Percentiles rank a stretch among this genome's conserved stretches.
phyloP scores from a whole-genome alignment of 192 early-diverging fungal species.

The Gamsiella multidivaricata region DNA sequence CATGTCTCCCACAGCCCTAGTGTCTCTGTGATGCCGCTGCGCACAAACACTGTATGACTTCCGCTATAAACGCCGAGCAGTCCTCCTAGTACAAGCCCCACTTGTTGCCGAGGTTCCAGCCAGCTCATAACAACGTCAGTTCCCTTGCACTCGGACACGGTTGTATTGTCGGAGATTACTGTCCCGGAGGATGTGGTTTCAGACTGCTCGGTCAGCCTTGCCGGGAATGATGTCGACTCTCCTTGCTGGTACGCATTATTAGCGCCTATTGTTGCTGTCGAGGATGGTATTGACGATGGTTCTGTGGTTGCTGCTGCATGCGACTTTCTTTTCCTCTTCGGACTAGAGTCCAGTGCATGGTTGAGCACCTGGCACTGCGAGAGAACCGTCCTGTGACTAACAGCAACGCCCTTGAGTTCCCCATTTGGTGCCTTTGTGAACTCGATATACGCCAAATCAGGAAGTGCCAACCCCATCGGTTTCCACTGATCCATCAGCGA shows the following conservation, averaged over 20 bases:
- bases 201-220: neutral
- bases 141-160: neutral
- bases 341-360: slow-evolving; percentile 11
- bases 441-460: slow-evolving; percentile 87
- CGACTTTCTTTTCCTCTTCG: neutral
- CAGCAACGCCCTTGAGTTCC: slow-evolving; percentile 82
- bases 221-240: neutral
- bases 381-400: slow-evolving; percentile 79
- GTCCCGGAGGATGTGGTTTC: neutral
- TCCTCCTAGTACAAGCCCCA: slow-evolving; percentile 74
- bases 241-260: neutral
- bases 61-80: slow-evolving; percentile 76
- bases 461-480: neutral
- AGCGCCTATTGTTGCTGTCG: neutral
- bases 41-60: slow-evolving; percentile 70
- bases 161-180: too few relatives aligned
- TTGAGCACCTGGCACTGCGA: slow-evolving; percentile 64
- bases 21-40: slow-evolving; percentile 64
- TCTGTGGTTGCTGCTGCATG: neutral
- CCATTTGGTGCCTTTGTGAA: slow-evolving; percentile 84
- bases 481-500: slow-evolving; percentile 11
- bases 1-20: slow-evolving; percentile 74
- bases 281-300: too few relatives aligned
- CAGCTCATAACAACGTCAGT: slow-evolving; percentile 67
- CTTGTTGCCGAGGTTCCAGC: slow-evolving; percentile 86